phyloP scores from a whole-genome alignment of 106 monocot genomes.

The Phalaenopsis equestris region DNA sequence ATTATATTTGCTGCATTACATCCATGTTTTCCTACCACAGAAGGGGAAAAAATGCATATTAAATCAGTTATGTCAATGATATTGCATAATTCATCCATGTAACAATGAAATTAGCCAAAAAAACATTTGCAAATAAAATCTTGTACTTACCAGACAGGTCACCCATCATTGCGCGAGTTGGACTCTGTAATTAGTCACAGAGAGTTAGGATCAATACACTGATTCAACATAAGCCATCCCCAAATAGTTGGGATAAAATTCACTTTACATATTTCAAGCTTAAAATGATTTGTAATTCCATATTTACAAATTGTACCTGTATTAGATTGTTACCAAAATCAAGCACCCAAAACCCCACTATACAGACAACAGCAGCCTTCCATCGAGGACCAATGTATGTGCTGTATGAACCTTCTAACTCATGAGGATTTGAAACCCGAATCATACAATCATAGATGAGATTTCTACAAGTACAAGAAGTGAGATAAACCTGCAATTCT shows the following conservation, averaged over 20 bases:
- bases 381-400: slow-evolving; percentile 40
- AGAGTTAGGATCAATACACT: neutral
- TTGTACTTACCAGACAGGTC: slow-evolving; percentile 58
- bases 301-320: slow-evolving; percentile 19
- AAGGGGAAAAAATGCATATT: neutral
- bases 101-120: neutral
- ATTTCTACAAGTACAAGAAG: neutral
- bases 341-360: slow-evolving; percentile 64
- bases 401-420: slow-evolving; percentile 9
- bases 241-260: too few species aligned
- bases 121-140: neutral
- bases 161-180: slow-evolving; percentile 80
- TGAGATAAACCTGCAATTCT: slow-evolving; percentile 23
- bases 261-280: too few species aligned
- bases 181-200: slow-evolving; percentile 29
- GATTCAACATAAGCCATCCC: neutral
- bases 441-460: neutral
- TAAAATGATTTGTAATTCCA: too few species aligned
- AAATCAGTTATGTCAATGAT: too few species aligned
- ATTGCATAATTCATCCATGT: neutral
- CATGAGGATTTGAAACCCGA: neutral
- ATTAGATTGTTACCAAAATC: slow-evolving; percentile 71
- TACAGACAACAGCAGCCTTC: slow-evolving; percentile 50
- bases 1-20: slow-evolving; percentile 39
- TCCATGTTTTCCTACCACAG: slow-evolving; percentile 28